Percentiles rank a stretch among this genome's conserved stretches.
Conservation (phyloP, 225 moss, liverwort and hornwort species). For the Pseudisothecium myosuroides region DNA sequence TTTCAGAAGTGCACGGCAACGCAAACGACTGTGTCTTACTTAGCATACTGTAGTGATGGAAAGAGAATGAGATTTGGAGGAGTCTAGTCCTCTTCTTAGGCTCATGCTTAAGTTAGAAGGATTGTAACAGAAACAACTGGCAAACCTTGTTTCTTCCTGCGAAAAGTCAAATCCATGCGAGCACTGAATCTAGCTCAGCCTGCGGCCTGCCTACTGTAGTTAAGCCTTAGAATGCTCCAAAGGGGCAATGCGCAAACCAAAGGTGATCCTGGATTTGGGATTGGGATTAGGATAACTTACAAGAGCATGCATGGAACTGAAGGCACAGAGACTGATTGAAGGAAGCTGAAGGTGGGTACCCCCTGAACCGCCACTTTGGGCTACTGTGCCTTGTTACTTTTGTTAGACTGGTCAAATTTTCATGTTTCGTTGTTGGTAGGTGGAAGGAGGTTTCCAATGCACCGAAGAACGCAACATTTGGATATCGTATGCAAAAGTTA, state of each 20-base stretch:
- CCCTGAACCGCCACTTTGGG: background rate
- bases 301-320: background rate
- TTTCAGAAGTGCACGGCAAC: background rate
- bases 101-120: too few species aligned
- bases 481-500: background rate
- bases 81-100: background rate
- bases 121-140: conserved; percentile 11
- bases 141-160: background rate
- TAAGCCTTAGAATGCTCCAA: background rate
- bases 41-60: background rate
- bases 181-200: background rate
- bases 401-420: background rate
- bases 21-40: background rate
- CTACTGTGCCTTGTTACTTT: background rate
- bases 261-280: background rate
- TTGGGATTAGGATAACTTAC: background rate
- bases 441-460: background rate
- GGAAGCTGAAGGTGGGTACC: background rate
- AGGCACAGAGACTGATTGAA: background rate
- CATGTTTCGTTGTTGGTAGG: background rate
- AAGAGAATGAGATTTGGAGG: background rate
- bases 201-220: background rate
- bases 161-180: background rate
- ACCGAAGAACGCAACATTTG: background rate
- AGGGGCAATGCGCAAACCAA: background rate